Evolutionary conservation across 202 grass and related monocot species (phyloP), one percentile per base, ranked within the genome.

Genomic region (Carex arenaria): DNA sequence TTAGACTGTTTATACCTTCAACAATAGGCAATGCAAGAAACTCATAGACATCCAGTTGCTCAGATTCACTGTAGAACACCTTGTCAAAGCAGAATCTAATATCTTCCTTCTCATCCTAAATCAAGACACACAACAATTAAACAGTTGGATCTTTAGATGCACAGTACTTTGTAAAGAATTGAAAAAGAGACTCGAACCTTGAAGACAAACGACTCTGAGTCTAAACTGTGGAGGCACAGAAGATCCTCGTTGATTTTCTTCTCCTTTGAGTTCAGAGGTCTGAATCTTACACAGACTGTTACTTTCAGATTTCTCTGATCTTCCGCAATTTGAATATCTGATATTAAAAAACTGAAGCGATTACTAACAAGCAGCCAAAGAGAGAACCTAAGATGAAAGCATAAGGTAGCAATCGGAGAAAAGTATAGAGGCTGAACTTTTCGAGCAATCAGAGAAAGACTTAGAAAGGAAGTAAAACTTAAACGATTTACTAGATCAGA

Each of bases 91-190:
- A 89, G 86, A 97, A 97, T 77, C 84, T 76, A 40, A 80, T 69
- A 86, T 97, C 90, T 72, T 92, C 94, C 72, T 91, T 92, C 85
- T 94, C 92, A 85, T 92, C 90, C 94, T 97, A 71, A 79, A 54
- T 71, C 64, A 15, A 79, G 80, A 72, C 6, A 86, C 6, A 84
- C 57, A 83, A 42, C 23, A 89, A 81, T 73, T 66, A 49, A 71
- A 65, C 17, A 82, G 13, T 54, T 32, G 12, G 54, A 79, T 57
- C 11, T 53, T 30, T 38, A 30, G 30, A 61, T 4, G 4, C 64
- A 81, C 14, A 61, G 13, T 9, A 64, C 63, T 14, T 13, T 66
- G 55, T 31, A 67, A 20, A 18, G 26, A 83, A 56, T 47, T 40
- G 36, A 69, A 38, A 78, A 64, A 18, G 30, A 26, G 60, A 2